A percentile compares a stretch with the other conserved stretches of the same genome.
These are phyloP conservation scores for Paraphoma chrysanthemicola DNA, from an alignment of 2,329 filamentous ascomycete genomes.

Conservation along the genomic window DNA sequence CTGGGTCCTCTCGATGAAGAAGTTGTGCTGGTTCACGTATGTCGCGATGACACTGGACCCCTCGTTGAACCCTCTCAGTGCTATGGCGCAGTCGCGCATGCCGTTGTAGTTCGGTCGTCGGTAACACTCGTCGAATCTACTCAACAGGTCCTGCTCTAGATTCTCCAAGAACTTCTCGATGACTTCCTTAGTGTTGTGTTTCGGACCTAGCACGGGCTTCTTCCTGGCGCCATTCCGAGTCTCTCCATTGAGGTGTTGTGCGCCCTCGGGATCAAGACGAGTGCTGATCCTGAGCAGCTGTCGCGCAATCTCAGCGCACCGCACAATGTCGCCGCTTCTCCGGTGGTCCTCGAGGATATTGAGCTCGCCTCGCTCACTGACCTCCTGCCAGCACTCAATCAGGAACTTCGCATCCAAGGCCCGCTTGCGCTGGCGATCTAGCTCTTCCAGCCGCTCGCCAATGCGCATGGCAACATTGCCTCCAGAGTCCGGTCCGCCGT, in stretches of 20 bases:
- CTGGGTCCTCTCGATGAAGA: conserved; percentile 97
- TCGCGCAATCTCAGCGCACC: conserved; percentile 90
- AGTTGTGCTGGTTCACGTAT: conserved; percentile 98
- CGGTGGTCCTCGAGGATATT: conserved; percentile 88
- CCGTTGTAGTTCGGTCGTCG: conserved; percentile 93
- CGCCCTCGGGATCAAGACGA: conserved; percentile 79
- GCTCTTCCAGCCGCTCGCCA: conserved; percentile 89
- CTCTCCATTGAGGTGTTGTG: conserved; percentile 43
- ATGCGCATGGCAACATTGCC: conserved; percentile 95
- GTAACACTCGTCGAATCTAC: conserved; percentile 98
- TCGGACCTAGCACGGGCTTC: conserved; percentile 46
- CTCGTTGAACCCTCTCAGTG: conserved; percentile 94
- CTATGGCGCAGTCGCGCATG: conserved; percentile 96
- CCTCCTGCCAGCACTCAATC: conserved; percentile 95
- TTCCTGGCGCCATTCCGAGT: conserved; percentile 58
- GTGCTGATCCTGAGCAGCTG: conserved; percentile 95
- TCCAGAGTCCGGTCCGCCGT: conserved; percentile 63
- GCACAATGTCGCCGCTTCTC: conserved; percentile 87
- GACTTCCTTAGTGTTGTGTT: conserved; percentile 78
- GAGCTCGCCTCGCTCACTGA: conserved; percentile 87
- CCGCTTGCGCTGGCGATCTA: conserved; percentile 88
- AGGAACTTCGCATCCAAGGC: conserved; percentile 94
- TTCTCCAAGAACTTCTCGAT: conserved; percentile 97
- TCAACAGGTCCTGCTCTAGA: conserved; percentile 90
- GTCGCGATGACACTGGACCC: conserved; percentile 93